Percentiles rank a stretch among this genome's conserved stretches.
phyloP scores from a whole-genome alignment of 176 grass and related monocot species.

The Avena insularis region DNA sequence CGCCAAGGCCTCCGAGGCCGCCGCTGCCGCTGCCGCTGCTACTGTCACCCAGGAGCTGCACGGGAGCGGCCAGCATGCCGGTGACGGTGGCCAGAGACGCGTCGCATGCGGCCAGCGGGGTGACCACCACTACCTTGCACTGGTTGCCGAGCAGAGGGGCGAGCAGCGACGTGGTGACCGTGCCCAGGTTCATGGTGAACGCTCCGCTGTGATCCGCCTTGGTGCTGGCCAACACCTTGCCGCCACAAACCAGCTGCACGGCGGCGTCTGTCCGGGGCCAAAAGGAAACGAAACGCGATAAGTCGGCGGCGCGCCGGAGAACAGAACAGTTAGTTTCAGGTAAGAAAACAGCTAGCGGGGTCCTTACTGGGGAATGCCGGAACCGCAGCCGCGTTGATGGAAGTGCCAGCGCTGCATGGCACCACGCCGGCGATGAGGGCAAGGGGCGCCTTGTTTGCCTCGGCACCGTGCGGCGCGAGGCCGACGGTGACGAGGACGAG shows the following conservation, averaged over 20 bases:
- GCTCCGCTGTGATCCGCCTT: slow-evolving; percentile 52
- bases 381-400: slow-evolving; percentile 26
- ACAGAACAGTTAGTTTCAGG: background rate
- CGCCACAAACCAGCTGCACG: slow-evolving; percentile 46
- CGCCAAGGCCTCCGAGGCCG: background rate
- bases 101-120: slow-evolving; percentile 57
- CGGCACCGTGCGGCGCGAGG: slow-evolving; percentile 18
- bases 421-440: slow-evolving; percentile 45
- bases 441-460: background rate
- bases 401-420: slow-evolving; percentile 53
- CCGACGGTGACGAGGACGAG: background rate
- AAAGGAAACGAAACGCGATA: background rate
- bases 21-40: background rate
- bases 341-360: background rate
- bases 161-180: background rate
- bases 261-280: slow-evolving; percentile 47
- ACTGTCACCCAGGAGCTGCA: slow-evolving; percentile 41
- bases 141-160: background rate
- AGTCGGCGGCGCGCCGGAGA: background rate
- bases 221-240: slow-evolving; percentile 35
- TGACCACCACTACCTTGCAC: slow-evolving; percentile 53
- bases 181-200: slow-evolving; percentile 5
- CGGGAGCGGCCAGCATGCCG: slow-evolving; percentile 51
- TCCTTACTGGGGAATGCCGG: slow-evolving; percentile 66
- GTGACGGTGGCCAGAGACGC: slow-evolving; percentile 30